Evolutionary conservation across 2,329 filamentous ascomycete genomes (phyloP), one percentile per base, ranked within the genome.

Genomic region (Talaromyces atroroseus): DNA sequence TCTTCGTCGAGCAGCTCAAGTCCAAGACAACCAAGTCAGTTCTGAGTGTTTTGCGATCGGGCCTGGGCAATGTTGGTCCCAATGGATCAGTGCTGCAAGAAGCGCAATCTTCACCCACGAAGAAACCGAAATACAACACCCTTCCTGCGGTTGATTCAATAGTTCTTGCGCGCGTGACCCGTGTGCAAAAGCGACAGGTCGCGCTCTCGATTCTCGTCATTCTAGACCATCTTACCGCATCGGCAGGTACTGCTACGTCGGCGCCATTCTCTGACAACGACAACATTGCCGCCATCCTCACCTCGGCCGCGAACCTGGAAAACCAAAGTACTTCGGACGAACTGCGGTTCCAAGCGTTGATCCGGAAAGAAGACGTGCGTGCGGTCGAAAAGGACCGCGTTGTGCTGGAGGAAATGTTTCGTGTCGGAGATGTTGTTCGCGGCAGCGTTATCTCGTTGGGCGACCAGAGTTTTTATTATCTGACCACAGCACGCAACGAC

Each of bases 321-420:
- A 74, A 73, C 57, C 71, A 73, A 53, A 71, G 68, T 51, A 76
- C 64, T 52, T 68, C 88, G 63, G 88, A 90, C 51, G 87, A 91
- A 63, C 63, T 77, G 11, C 74, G 75, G 40, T 95, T 92, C 82
- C 87, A 90, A 73, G 91, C 89, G 4, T 77, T 95, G 60, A 91
- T 96, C 59, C 82, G 91, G 18, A 84, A 87, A 60, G 92, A 97
- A 75, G 94, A 99, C 69, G 90, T 99, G 34, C 82, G 94, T 56
- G 90, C 91, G 2, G 96, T 94, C 18, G 94, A 99, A 76, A 96
- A 96, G 76, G 94, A 97, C 70, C 89, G 90, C 64, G 90, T 96
- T 45, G 90, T 88, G 70, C 89, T 97, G 61, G 87, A 90, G 63
- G 91, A 96, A 71, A 89, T 87, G 66, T 97, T 97, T 69, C 82